These are phyloP conservation scores for Colletotrichum godetiae DNA, from an alignment of 2,329 filamentous ascomycete species.

Conservation along the genomic window DNA sequence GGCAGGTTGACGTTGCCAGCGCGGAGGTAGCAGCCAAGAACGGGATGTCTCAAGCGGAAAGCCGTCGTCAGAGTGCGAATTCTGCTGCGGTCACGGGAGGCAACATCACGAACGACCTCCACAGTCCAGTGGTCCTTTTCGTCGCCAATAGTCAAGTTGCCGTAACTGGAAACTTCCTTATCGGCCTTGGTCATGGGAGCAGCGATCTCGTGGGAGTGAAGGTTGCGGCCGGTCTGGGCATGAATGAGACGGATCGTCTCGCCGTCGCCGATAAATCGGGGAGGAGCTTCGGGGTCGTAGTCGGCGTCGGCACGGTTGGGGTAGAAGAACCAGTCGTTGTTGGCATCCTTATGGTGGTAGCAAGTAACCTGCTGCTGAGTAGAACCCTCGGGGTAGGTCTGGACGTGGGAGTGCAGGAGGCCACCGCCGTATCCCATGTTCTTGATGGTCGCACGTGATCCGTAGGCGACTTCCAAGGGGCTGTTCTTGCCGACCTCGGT, in stretches of 20 bases:
- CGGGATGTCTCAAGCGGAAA: slow-evolving; percentile 86
- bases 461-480: slow-evolving; percentile 89
- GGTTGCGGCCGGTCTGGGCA: slow-evolving; percentile 93
- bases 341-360: slow-evolving; percentile 99
- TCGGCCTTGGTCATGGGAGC: slow-evolving; percentile 91
- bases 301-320: slow-evolving; percentile 84
- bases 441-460: slow-evolving; percentile 92
- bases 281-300: slow-evolving; percentile 77
- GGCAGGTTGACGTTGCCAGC: slow-evolving; percentile 96
- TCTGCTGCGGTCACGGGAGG: slow-evolving; percentile 84
- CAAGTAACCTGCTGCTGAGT: slow-evolving; percentile 96
- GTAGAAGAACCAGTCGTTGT: slow-evolving; percentile 99
- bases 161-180: slow-evolving; percentile 94
- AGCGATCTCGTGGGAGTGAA: slow-evolving; percentile 92
- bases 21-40: slow-evolving; percentile 90
- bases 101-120: slow-evolving; percentile 90
- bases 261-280: slow-evolving; percentile 82
- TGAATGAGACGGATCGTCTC: slow-evolving; percentile 89
- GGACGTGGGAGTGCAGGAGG: slow-evolving; percentile 94
- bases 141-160: slow-evolving; percentile 94
- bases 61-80: slow-evolving; percentile 92
- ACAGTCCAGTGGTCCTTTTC: slow-evolving; percentile 98
- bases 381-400: slow-evolving; percentile 95
- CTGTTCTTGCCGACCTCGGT: slow-evolving; percentile 96
- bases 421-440: slow-evolving; percentile 99